phyloP scores from a whole-genome alignment of 2,329 filamentous ascomycete genomes.

The Fulvia fulva region DNA sequence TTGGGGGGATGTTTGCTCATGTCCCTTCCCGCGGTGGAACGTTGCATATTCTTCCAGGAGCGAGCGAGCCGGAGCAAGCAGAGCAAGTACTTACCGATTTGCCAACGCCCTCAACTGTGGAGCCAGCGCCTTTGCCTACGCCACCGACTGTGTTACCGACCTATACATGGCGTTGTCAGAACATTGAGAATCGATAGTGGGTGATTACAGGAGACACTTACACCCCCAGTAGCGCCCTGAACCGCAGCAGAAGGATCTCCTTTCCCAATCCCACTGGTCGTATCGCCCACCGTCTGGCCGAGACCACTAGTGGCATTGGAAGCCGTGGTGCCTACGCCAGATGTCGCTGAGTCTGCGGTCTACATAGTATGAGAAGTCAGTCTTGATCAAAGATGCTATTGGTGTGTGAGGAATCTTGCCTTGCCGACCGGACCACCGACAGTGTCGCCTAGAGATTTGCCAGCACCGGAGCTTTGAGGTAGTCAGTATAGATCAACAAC shows the following conservation, averaged over 20 bases:
- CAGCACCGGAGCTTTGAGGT: conserved; percentile 6
- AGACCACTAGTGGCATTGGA: conserved; percentile 40
- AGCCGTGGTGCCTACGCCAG: conserved; percentile 40
- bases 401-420: neutral
- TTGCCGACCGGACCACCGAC: conserved; percentile 37
- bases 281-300: conserved; percentile 43
- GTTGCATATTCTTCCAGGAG: too few relatives aligned
- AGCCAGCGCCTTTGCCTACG: conserved; percentile 25
- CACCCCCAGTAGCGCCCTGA: conserved; percentile 34
- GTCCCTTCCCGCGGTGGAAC: too few relatives aligned
- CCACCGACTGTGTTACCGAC: conserved; percentile 37
- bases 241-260: conserved; percentile 40
- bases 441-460: conserved; percentile 9
- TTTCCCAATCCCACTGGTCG: conserved; percentile 40
- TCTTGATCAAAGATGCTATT: too few relatives aligned
- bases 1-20: too few relatives aligned
- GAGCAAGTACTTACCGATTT: neutral
- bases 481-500: conserved; percentile 1
- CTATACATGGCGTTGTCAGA: neutral
- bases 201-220: neutral
- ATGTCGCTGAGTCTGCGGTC: conserved; percentile 35
- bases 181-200: neutral
- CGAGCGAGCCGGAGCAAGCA: neutral
- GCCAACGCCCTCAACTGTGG: conserved; percentile 12
- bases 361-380: conserved; percentile 17